Evolutionary conservation across 148 eudicot species (phyloP).

Genomic region (Cornus kousa): DNA sequence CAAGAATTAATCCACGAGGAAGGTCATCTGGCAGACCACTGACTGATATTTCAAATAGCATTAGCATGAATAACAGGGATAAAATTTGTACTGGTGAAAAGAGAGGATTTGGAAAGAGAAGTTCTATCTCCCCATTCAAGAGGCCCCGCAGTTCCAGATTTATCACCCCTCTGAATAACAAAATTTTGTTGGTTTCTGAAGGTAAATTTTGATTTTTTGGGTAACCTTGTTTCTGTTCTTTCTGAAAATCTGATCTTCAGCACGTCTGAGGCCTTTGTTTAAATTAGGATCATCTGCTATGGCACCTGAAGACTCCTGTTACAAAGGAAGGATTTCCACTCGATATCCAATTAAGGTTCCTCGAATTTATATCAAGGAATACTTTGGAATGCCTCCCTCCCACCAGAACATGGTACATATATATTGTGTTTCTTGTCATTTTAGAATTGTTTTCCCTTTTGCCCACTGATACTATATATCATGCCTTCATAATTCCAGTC

Average conservation of each 20-base stretch:
- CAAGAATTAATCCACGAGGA: conserved; percentile 28
- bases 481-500: conserved; percentile 26
- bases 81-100: conserved; percentile 42
- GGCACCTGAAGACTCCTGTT: conserved; percentile 38
- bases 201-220: conserved; percentile 42
- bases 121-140: conserved; percentile 71
- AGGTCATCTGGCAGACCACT: conserved; percentile 41
- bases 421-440: conserved; percentile 3
- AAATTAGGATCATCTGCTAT: conserved; percentile 37
- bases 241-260: not conserved
- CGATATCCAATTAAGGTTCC: conserved; percentile 57
- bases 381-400: conserved; percentile 47
- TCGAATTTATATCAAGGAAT: conserved; percentile 64
- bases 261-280: conserved; percentile 8
- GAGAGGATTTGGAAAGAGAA: conserved; percentile 42
- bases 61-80: conserved; percentile 13
- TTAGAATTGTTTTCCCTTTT: not conserved
- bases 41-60: conserved; percentile 56
- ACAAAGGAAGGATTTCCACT: conserved; percentile 48
- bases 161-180: conserved; percentile 52
- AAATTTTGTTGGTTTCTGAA: conserved; percentile 22
- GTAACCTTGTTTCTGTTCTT: conserved; percentile 1
- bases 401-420: conserved; percentile 38
- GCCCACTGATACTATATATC: conserved; percentile 14
- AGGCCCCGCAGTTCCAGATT: conserved; percentile 78